Percentiles rank a stretch among this genome's conserved stretches.
Evolutionary conservation across 139 green algal species (phyloP).

Genomic region (Chlamydomonas asymmetrica): DNA sequence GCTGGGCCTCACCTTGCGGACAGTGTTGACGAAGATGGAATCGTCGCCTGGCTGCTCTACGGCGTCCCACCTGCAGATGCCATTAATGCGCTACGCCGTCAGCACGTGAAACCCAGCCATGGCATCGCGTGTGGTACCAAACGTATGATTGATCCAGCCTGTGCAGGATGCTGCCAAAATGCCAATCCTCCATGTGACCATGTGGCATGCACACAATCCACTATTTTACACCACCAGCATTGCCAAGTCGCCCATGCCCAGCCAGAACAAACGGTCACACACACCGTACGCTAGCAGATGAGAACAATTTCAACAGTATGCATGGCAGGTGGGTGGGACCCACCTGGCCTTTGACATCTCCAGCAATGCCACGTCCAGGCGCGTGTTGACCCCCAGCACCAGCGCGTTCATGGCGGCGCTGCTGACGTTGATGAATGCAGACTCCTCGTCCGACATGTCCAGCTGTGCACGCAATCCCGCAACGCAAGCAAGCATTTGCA

Average conservation of each 20-base stretch:
- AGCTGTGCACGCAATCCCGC: constrained; percentile 51
- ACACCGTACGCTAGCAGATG: not conserved
- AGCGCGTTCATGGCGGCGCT: constrained; percentile 76
- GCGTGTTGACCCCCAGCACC: constrained; percentile 87
- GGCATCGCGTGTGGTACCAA: too few relatives aligned
- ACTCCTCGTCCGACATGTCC: constrained; percentile 80
- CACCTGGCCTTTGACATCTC: constrained; percentile 16
- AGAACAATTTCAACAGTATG: not conserved
- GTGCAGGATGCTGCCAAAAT: too few relatives aligned
- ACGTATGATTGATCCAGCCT: too few relatives aligned
- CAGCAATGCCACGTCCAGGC: constrained; percentile 76
- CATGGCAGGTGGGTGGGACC: too few relatives aligned
- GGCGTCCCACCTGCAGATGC: constrained; percentile 67
- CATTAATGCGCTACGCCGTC: too few relatives aligned
- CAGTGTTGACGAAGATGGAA: constrained; percentile 71
- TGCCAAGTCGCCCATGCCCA: too few relatives aligned
- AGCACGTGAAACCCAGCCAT: too few relatives aligned
- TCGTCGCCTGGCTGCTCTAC: constrained; percentile 89
- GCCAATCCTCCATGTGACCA: too few relatives aligned
- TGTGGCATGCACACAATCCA: too few relatives aligned
- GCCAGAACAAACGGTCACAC: too few relatives aligned
- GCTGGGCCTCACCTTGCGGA: constrained; percentile 46
- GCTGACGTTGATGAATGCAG: constrained; percentile 71
- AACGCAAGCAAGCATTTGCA: not conserved
- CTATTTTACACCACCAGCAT: too few relatives aligned